Evolutionary conservation across 1,139 yeast species (phyloP).

Genomic region (Ogataea hybrid): DNA sequence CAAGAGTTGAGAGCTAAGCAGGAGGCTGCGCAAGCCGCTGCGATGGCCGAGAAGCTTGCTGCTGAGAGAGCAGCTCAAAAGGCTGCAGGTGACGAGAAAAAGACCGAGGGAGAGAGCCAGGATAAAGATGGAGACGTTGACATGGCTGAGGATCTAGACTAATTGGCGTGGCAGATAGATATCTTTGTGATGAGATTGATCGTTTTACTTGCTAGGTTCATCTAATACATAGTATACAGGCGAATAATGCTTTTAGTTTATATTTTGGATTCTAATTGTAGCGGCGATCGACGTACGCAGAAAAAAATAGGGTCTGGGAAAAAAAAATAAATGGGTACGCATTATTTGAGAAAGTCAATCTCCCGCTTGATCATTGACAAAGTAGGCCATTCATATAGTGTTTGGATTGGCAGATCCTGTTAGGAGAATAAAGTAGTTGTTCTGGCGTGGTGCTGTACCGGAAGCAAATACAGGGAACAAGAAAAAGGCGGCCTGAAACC

Average conservation of each 20-base stretch:
- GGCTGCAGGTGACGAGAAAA: conserved; percentile 37
- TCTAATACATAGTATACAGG: conserved; percentile 7
- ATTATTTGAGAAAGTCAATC: not conserved
- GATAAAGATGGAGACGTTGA: conserved; percentile 43
- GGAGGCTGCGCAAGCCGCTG: conserved; percentile 85
- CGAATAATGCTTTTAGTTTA: not conserved
- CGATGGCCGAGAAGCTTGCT: conserved; percentile 87
- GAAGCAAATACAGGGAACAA: no score
- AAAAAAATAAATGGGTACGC: not conserved
- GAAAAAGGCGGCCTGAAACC: no score
- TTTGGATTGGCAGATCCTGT: no score
- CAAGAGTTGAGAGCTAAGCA: conserved; percentile 84
- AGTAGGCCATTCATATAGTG: not conserved
- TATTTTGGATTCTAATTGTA: not conserved
- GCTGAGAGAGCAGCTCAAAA: conserved; percentile 63
- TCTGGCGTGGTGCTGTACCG: no score
- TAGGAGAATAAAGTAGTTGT: no score
- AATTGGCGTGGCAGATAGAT: conserved; percentile 3
- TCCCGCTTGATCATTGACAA: not conserved
- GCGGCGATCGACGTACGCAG: conserved; percentile 9
- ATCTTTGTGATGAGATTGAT: not conserved
- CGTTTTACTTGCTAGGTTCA: conserved; percentile 5
- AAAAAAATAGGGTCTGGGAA: not conserved
- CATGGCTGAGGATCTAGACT: conserved; percentile 39
- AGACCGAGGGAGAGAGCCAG: conserved; percentile 35